Base-by-base conservation (phyloP, 1,139 yeast species). In the Suhomyces maxii region DNA sequence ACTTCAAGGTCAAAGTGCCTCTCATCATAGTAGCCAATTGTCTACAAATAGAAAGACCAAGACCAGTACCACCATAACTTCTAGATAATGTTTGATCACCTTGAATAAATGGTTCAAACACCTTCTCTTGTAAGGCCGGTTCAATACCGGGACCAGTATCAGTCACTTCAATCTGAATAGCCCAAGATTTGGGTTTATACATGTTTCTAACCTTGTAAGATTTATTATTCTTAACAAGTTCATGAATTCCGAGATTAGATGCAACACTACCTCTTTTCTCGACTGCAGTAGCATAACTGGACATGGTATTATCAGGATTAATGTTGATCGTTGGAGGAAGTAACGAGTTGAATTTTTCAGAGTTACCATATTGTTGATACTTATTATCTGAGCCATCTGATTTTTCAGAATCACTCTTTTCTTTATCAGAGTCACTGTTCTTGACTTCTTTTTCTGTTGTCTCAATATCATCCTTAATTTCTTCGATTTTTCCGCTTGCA, bases 121-220 rank as follows among this genome's bases (percentile, higher is more conserved):
- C 93, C 53, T 86, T 84, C 40, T 85, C 86, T 58, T 89, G 95
- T 46, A 88, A 69, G 1, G 83, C 80, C 13, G 86, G 84, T 40
- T 86, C 90, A 44, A 93, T 89, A 50, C 98, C 99, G 0, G 96
- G 89, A 6, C 99, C 99, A 0, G 95, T 86, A 64, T 93, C 99
- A 33, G 78, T 77, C 8, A 93, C 96, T 51, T 83, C 84, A 41
- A 91, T 79, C 58, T 86, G 87, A 45, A 87, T 65, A 4, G 78
- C 87, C 84, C 86, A 83, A 9, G 73, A 67, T 50, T 72, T 78
- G 1, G 76, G 73, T 13, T 61, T 58, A 36, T 69, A 64, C 41
- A 80, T 61, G 34, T 64, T 67, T 48, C 74, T 67, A 48, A 71
- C 67, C 34, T 62, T 61, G 53, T 57, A 69, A 1, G 66, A 65